phyloP scores from a whole-genome alignment of 2,329 filamentous ascomycete genomes.

The Fusarium albosuccineum region DNA sequence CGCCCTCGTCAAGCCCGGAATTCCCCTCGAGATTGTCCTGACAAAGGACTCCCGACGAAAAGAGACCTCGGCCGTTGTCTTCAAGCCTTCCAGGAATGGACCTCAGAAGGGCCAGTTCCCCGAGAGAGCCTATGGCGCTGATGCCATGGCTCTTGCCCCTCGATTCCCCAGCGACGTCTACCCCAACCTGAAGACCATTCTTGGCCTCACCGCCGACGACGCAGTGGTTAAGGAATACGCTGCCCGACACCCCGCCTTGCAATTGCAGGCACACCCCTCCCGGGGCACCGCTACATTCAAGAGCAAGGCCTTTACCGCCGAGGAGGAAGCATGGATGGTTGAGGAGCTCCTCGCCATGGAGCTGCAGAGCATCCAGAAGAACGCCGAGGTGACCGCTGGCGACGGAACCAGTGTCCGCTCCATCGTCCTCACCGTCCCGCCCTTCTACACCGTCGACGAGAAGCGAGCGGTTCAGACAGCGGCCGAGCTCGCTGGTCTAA shows the following conservation, averaged over 20 bases:
- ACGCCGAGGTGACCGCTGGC: conserved; percentile 86
- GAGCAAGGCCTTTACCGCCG: conserved; percentile 74
- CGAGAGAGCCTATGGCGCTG: conserved; percentile 91
- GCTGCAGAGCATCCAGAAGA: conserved; percentile 89
- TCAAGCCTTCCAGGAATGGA: conserved; percentile 83
- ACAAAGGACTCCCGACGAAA: conserved; percentile 98
- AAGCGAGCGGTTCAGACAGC: conserved; percentile 87
- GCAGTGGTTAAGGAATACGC: conserved; percentile 77
- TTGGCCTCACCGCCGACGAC: conserved; percentile 78
- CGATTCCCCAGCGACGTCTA: conserved; percentile 95
- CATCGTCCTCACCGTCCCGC: conserved; percentile 87
- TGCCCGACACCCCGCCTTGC: conserved; percentile 81
- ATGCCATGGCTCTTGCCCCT: conserved; percentile 87
- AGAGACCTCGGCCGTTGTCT: conserved; percentile 89
- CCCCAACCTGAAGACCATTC: conserved; percentile 89
- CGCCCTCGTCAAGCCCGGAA: conserved; percentile 93
- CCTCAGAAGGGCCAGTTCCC: conserved; percentile 78
- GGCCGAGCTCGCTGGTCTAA: conserved; percentile 88
- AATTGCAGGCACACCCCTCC: conserved; percentile 70
- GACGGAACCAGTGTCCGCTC: conserved; percentile 81
- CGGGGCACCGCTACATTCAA: conserved; percentile 84
- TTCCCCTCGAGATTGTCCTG: conserved; percentile 96
- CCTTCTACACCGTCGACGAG: conserved; percentile 92
- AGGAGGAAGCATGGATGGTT: conserved; percentile 78
- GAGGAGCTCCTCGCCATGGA: conserved; percentile 98